Conservation (phyloP, 2,329 filamentous ascomycete species). For the Colletotrichum tropicale region DNA sequence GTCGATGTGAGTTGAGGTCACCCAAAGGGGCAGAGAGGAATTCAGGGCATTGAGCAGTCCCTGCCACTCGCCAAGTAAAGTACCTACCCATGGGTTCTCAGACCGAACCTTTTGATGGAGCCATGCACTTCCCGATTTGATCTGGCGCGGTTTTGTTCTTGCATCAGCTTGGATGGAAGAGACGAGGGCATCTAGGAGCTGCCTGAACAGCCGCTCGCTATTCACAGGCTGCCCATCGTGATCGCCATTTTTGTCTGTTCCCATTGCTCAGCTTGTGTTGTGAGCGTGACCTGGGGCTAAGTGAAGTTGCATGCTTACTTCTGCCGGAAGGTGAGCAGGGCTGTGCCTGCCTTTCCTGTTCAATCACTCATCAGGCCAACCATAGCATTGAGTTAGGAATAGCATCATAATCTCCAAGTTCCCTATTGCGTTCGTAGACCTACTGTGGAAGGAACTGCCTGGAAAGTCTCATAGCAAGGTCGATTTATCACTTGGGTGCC, state of each 20-base stretch:
- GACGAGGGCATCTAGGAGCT: background rate
- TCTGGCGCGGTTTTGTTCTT: fast-evolving
- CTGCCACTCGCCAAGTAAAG: fast-evolving
- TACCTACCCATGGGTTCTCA: fast-evolving
- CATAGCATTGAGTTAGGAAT: background rate
- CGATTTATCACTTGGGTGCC: fast-evolving
- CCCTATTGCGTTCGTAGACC: fast-evolving
- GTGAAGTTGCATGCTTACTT: background rate
- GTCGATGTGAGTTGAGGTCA: background rate
- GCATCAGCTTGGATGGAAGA: fast-evolving
- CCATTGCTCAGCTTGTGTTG: background rate
- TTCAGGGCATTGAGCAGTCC: fast-evolving
- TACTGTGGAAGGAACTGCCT: background rate
- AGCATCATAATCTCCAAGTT: fast-evolving
- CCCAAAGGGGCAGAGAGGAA: fast-evolving
- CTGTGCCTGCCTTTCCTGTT: background rate
- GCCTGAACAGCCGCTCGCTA: background rate
- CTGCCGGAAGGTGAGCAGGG: background rate
- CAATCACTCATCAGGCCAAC: background rate
- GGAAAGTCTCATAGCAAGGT: background rate
- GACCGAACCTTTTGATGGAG: fast-evolving
- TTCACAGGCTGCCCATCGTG: background rate
- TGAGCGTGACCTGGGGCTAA: background rate
- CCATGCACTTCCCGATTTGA: background rate
- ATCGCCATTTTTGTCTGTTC: background rate